Evolutionary conservation across 495 filamentous ascomycete genomes (phyloP).

Genomic region (Lasiosphaeris hirsuta): DNA sequence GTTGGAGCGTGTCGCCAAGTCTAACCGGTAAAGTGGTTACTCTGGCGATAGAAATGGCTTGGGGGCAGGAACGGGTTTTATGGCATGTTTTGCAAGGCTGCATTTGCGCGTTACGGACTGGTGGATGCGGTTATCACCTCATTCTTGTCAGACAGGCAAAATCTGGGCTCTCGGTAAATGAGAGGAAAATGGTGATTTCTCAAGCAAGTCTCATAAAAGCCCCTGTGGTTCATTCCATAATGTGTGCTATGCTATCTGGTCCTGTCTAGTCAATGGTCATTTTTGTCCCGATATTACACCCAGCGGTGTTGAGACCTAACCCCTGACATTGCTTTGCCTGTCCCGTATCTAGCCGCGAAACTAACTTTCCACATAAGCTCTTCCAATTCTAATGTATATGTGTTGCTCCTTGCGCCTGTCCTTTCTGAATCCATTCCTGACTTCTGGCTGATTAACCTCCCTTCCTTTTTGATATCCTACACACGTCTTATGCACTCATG

Average conservation of each 20-base stretch:
- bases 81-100: conserved; percentile 47
- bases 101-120: conserved; percentile 49
- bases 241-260: conserved; percentile 10
- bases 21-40: conserved; percentile 77
- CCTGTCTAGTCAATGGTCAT: background rate
- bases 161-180: conserved; percentile 38
- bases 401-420: too few relatives aligned
- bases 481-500: too few relatives aligned
- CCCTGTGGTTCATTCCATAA: conserved; percentile 9
- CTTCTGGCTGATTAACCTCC: too few relatives aligned
- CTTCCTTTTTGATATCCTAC: too few relatives aligned
- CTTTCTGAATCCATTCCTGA: too few relatives aligned
- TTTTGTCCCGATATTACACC: conserved; percentile 13
- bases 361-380: too few relatives aligned
- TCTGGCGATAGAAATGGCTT: conserved; percentile 30
- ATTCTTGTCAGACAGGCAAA: conserved; percentile 48
- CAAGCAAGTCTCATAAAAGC: conserved; percentile 13
- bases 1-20: conserved; percentile 99
- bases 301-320: background rate
- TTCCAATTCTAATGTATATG: too few relatives aligned
- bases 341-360: too few relatives aligned
- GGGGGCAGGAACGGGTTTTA: conserved; percentile 35
- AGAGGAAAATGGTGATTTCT: conserved; percentile 23
- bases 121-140: conserved; percentile 45
- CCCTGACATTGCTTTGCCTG: too few relatives aligned